These are phyloP conservation scores for Bimuria novae-zelandiae DNA, from an alignment of 2,329 filamentous ascomycete species.

Conservation along the genomic window DNA sequence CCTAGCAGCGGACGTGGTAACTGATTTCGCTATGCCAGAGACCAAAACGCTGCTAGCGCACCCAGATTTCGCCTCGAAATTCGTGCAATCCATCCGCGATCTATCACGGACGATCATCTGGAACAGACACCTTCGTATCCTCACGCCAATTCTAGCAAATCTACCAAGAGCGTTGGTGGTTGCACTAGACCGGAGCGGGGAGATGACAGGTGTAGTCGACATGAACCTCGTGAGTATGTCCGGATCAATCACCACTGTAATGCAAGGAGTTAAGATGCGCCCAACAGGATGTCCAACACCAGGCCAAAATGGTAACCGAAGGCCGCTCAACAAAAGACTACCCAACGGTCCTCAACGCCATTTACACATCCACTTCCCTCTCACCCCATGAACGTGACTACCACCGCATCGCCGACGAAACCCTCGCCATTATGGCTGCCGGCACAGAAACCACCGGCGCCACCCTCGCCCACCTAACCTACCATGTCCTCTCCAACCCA, in stretches of 20 bases:
- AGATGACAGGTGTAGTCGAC: conserved; percentile 10
- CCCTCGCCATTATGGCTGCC: conserved; percentile 36
- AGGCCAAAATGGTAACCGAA: conserved; percentile 13
- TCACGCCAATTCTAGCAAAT: conserved; percentile 4
- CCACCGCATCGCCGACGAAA: conserved; percentile 39
- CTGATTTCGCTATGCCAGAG: conserved; percentile 16
- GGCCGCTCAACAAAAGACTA: conserved; percentile 6
- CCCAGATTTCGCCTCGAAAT: conserved; percentile 14
- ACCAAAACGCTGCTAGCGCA: conserved; percentile 12
- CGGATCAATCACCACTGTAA: not conserved
- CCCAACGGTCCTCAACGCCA: conserved; percentile 41
- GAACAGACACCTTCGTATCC: conserved; percentile 15
- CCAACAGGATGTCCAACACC: conserved; percentile 12
- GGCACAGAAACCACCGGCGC: conserved; percentile 43
- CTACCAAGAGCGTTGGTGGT: conserved; percentile 8
- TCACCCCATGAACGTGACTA: conserved; percentile 44
- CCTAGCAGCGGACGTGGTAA: conserved; percentile 20
- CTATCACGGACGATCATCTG: conserved; percentile 10
- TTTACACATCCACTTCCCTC: conserved; percentile 34
- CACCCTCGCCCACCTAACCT: conserved; percentile 32
- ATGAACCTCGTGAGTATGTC: conserved; percentile 8
- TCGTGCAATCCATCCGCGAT: conserved; percentile 11
- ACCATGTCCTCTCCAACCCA: conserved; percentile 42
- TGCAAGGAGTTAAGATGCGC: too few relatives aligned
- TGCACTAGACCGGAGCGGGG: conserved; percentile 5